Percentiles rank a stretch among this genome's conserved stretches.
Conservation (phyloP, 345 rosid genomes). For the Moricandia moricandioides region DNA sequence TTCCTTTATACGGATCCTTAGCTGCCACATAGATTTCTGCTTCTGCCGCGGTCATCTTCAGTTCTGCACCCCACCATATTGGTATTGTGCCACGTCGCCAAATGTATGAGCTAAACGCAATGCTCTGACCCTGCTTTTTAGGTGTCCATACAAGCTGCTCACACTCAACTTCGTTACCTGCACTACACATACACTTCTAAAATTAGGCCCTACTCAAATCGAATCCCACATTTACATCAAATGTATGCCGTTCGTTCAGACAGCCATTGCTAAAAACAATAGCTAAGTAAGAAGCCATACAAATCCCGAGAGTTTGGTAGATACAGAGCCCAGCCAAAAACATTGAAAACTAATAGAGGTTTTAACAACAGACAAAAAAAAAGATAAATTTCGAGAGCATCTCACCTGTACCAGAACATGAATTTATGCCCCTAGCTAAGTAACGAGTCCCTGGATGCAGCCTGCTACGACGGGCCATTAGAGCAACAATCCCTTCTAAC, state of each 20-base stretch:
- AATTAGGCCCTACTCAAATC: slow-evolving; percentile 35
- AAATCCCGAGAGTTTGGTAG: slow-evolving; percentile 2
- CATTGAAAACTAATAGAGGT: slow-evolving; percentile 1
- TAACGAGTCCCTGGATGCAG: slow-evolving; percentile 99
- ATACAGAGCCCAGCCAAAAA: slow-evolving; percentile 6
- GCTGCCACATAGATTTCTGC: slow-evolving; percentile 95
- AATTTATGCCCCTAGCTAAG: slow-evolving; percentile 97
- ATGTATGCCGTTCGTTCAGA: not conserved
- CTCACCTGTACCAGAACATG: slow-evolving; percentile 94
- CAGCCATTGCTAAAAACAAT: not conserved
- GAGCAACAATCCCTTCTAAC: slow-evolving; percentile 86
- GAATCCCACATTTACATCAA: slow-evolving; percentile 13
- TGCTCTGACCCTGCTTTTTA: slow-evolving; percentile 63
- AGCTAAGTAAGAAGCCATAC: not conserved
- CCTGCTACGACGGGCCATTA: slow-evolving; percentile 92
- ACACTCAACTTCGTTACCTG: slow-evolving; percentile 99
- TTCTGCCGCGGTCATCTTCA: slow-evolving; percentile 89
- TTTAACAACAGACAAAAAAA: not conserved
- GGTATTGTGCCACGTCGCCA: slow-evolving; percentile 99
- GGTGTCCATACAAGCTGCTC: slow-evolving; percentile 97
- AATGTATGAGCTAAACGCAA: slow-evolving; percentile 78
- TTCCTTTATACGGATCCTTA: slow-evolving; percentile 89
- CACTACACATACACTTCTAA: slow-evolving; percentile 37
- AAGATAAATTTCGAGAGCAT: slow-evolving; percentile 22
- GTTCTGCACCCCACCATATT: slow-evolving; percentile 99